Evolutionary conservation across 1,284 basidiomycete species (phyloP), one percentile per base, ranked within the genome.

Genomic region (Moesziomyces sp.): DNA sequence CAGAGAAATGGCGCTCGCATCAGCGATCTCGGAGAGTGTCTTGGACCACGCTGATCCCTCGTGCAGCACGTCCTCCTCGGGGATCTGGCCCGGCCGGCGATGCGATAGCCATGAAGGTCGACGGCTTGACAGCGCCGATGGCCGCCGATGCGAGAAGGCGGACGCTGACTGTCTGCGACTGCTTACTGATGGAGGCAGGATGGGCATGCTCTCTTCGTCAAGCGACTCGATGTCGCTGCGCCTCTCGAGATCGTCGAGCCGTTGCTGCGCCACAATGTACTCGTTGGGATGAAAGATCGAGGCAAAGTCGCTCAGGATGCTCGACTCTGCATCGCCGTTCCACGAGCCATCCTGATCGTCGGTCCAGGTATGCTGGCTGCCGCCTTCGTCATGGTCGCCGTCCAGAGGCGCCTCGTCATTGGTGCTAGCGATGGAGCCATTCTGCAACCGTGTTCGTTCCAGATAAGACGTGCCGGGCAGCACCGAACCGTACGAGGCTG

Each of bases 211-310:
- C 35, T 71, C 68, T 43, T 71, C 68, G 51, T 71, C 68, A 8
- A 45, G 58, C 7, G 55, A 60, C 21, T 54, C 50, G 24, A 58
- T 65, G 30, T 69, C 66, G 43, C 66, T 69, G 18, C 57, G 45
- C 8, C 46, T 28, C 14, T 60, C 68, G 13, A 50, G 16, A 14
- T 70, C 58, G 1, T 58, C 66, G 26, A 70, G 59, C 33, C 68
- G 54, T 28, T 67, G 56, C 21, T 74, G 74, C 10, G 64, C 70
- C 10, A 49, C 40, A 14, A 73, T 50, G 43, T 73, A 73, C 48
- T 67, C 70, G 57, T 73, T 73, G 14, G 70, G 70, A 26, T 73
- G 70, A 33, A 73, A 73, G 33, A 73, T 73, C 26, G 60, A 68
- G 43, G 60, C 70, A 60, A 73, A 57, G 45, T 73, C 70, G 55